phyloP scores from a whole-genome alignment of 2,329 filamentous ascomycete genomes.

The Aspergillus ochraceoroseus region DNA sequence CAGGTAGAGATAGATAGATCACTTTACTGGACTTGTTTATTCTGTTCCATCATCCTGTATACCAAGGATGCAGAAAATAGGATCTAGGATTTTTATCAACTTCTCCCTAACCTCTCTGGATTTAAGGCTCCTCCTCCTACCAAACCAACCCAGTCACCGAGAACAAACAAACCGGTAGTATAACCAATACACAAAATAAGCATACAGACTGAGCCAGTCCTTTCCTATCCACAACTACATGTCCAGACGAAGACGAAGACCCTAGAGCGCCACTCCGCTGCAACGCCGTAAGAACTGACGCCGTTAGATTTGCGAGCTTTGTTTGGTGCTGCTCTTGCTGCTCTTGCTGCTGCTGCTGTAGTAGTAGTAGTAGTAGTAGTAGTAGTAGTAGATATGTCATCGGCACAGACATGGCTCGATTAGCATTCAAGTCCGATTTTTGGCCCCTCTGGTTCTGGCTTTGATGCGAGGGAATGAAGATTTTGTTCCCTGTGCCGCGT shows the following conservation, averaged over 20 bases:
- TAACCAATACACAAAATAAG: too few species aligned
- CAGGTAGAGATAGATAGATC: too few species aligned
- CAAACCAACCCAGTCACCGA: too few species aligned
- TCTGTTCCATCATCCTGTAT: too few species aligned
- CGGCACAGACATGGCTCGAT: too few species aligned
- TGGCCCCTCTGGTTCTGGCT: too few species aligned
- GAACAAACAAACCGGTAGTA: not conserved
- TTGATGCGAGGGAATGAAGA: slow-evolving; percentile 25
- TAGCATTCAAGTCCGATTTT: too few species aligned
- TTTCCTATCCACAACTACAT: slow-evolving; percentile 26
- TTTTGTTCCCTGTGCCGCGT: slow-evolving; percentile 32
- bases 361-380: too few species aligned
- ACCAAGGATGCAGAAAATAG: not conserved
- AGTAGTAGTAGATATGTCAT: too few species aligned
- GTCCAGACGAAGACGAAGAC: slow-evolving; percentile 13
- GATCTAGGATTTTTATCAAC: too few species aligned
- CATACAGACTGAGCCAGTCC: slow-evolving; percentile 26
- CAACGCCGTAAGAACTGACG: slow-evolving; percentile 24
- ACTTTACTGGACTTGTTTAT: slow-evolving; percentile 3
- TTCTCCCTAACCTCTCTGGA: too few species aligned
- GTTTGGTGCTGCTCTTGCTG: slow-evolving; percentile 14
- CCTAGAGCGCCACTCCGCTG: slow-evolving; percentile 13
- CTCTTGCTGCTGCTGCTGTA: not conserved
- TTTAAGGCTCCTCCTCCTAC: too few species aligned
- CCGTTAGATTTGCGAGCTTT: slow-evolving; percentile 26